Base-by-base conservation (phyloP, 371 early-diverging fungal genomes). In the Chytridium lagenaria region DNA sequence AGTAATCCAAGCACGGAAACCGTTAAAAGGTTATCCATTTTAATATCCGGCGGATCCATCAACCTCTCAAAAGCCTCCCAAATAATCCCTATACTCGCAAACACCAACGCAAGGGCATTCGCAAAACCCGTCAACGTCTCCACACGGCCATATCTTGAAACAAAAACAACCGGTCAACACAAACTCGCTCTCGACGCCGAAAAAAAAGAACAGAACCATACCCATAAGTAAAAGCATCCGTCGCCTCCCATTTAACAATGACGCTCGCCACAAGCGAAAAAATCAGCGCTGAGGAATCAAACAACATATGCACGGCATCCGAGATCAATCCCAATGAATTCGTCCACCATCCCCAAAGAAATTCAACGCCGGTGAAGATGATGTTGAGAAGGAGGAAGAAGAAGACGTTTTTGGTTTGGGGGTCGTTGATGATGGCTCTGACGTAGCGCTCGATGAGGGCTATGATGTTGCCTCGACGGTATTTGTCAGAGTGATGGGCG, bases 281-380 rank as follows among this genome's bases (percentile, higher is more conserved):
- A 91, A 57, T 97, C 78, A 10, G 96, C 97, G n/a, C n/a, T n/a
- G 95, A 83, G 71, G 94, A 95, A 77, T 98, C 98, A 82, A 98
- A 98, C 72, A 96, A 89, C 98, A 98, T 98, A 81, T 98, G 98
- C 57, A 97, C 94, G 26, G 96, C 94, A 83, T 98, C 98, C 49
- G 95, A 93, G 50, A 94, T 94, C 40, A 98, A 88, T 2, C 97
- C 96, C 52, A 98, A 82, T 69, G 94, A 93, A 83, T 95, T 94
- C 28, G 95, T 94, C 90, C 93, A 94, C 68, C 77, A 78, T 36
- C 96, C 97, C 72, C 95, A 96, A 15, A 92, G 81, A 59, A 94
- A 84, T 82, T 96, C 96, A 23, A 98, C 92, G 79, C 93, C 89
- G 91, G 95, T 96, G 76, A 95, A 97, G 1, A 91, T 88, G n/a